Conservation (phyloP, 2,329 filamentous ascomycete species). For the Scedosporium apiospermum region DNA sequence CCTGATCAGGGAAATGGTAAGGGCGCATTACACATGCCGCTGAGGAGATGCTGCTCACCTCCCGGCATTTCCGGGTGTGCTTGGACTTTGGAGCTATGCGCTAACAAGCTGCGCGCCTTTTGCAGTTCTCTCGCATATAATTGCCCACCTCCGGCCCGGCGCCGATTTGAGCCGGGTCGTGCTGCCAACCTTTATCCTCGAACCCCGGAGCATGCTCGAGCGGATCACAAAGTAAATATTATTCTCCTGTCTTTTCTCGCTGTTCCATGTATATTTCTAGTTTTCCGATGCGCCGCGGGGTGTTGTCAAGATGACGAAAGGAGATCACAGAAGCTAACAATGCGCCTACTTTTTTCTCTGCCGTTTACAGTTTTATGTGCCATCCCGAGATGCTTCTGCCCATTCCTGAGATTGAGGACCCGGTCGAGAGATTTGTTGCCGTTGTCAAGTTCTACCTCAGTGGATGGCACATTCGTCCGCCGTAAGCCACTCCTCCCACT, state of each 20-base stretch:
- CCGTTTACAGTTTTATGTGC: slow-evolving; percentile 78
- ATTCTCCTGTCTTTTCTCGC: background rate
- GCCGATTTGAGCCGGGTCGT: slow-evolving; percentile 92
- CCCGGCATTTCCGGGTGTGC: background rate
- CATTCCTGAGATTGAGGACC: slow-evolving; percentile 81
- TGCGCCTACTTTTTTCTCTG: background rate
- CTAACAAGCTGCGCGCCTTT: background rate
- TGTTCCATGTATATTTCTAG: background rate
- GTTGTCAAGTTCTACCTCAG: slow-evolving; percentile 98
- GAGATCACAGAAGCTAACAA: background rate
- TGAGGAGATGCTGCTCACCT: no score
- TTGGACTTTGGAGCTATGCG: background rate
- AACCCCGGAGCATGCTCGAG: slow-evolving; percentile 95
- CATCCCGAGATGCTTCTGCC: slow-evolving; percentile 91
- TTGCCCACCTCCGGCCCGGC: slow-evolving; percentile 89
- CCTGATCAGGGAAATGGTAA: slow-evolving; percentile 89
- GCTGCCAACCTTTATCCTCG: slow-evolving; percentile 93
- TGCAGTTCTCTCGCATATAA: slow-evolving; percentile 88
- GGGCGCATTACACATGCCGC: slow-evolving; percentile 17
- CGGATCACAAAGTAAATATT: slow-evolving; percentile 83
- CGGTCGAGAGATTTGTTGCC: slow-evolving; percentile 78
- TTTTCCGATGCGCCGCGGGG: background rate
- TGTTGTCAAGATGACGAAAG: background rate
- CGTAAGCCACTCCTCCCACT: slow-evolving; percentile 46
- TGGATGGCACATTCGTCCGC: slow-evolving; percentile 97